phyloP scores from a whole-genome alignment of 2,329 filamentous ascomycete genomes.

The Botryosphaeria agaves region DNA sequence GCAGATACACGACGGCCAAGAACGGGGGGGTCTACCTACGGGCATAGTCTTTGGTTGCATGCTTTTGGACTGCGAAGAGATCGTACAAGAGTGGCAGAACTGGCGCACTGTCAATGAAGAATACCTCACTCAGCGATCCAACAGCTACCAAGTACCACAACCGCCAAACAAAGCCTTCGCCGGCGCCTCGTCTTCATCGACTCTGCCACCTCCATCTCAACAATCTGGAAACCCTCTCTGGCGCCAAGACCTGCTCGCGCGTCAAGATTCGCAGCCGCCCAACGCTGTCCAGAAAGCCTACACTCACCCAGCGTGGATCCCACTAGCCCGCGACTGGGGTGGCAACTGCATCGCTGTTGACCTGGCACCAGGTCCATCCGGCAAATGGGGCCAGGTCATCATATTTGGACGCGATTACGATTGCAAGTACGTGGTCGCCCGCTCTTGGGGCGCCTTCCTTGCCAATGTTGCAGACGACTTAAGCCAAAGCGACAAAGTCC shows the following conservation, averaged over 20 bases:
- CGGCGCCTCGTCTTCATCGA: slow-evolving; percentile 48
- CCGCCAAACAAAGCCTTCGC: slow-evolving; percentile 56
- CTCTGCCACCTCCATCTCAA: slow-evolving; percentile 22
- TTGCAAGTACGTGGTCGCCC: slow-evolving; percentile 90
- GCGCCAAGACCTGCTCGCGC: slow-evolving; percentile 68
- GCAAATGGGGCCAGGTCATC: slow-evolving; percentile 92
- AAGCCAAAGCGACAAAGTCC: slow-evolving; percentile 64
- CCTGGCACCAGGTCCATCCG: slow-evolving; percentile 72
- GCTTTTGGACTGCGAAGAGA: slow-evolving; percentile 95
- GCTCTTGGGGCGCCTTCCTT: slow-evolving; percentile 79
- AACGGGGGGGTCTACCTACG: slow-evolving; percentile 77
- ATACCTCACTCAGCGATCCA: slow-evolving; percentile 46
- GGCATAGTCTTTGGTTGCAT: slow-evolving; percentile 89
- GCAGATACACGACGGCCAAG: slow-evolving; percentile 87
- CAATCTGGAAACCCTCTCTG: slow-evolving; percentile 47
- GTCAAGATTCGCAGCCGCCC: slow-evolving; percentile 76
- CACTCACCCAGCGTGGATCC: slow-evolving; percentile 88
- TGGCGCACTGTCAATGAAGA: slow-evolving; percentile 91
- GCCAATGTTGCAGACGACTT: slow-evolving; percentile 82
- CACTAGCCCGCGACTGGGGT: slow-evolving; percentile 91
- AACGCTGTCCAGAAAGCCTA: slow-evolving; percentile 84
- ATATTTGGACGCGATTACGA: slow-evolving; percentile 96
- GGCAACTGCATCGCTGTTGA: slow-evolving; percentile 95
- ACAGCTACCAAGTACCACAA: slow-evolving; percentile 39
- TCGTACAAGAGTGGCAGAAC: slow-evolving; percentile 93